Conservation (phyloP, 2,329 filamentous ascomycete genomes). For the Alternaria hordeiaustralica region DNA sequence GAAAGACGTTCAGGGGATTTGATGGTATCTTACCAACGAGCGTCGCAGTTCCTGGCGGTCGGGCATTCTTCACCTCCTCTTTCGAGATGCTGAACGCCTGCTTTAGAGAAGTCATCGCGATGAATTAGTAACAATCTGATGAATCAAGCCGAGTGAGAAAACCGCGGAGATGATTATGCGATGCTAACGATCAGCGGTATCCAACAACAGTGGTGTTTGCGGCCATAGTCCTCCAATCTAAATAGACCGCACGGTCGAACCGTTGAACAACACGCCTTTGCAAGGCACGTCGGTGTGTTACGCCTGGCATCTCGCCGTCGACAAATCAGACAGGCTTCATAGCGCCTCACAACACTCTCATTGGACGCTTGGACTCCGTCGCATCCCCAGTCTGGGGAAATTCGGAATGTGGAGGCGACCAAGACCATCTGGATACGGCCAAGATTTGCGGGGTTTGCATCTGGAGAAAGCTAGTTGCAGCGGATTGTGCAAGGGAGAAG, state of each 20-base stretch:
- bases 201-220: not conserved
- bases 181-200: not conserved
- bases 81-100: constrained; percentile 50
- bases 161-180: not conserved
- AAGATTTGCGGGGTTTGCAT: constrained; percentile 6
- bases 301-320: not conserved
- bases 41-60: constrained; percentile 49
- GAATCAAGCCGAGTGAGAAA: not conserved
- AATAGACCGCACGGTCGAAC: constrained; percentile 1
- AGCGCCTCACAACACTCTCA: not conserved
- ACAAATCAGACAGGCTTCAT: not conserved
- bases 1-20: not conserved
- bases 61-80: constrained; percentile 46
- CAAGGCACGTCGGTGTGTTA: not conserved
- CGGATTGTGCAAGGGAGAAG: not conserved
- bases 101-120: constrained; percentile 42
- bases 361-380: constrained; percentile 10
- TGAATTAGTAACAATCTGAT: not conserved
- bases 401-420: constrained; percentile 24
- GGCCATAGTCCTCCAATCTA: constrained; percentile 2
- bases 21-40: constrained; percentile 44
- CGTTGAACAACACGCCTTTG: not conserved
- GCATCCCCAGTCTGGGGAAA: constrained; percentile 15
- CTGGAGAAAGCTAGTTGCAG: not conserved
- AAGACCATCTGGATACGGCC: constrained; percentile 3